Percentiles rank a stretch among this genome's conserved stretches.
phyloP scores from a whole-genome alignment of 1,284 basidiomycete genomes.

The Tilletia indica region DNA sequence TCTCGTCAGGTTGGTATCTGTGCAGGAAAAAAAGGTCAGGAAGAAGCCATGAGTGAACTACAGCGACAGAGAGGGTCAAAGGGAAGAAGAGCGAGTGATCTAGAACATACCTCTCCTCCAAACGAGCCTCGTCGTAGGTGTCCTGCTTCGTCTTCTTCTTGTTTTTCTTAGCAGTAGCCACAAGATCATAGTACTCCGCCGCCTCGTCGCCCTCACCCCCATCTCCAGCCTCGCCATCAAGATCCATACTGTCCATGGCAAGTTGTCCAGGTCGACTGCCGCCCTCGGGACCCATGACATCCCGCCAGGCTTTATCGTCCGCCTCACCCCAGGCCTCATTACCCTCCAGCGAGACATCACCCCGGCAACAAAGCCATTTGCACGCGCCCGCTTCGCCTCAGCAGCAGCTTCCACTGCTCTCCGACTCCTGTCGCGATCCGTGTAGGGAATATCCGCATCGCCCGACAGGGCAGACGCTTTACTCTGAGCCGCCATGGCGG shows the following conservation, averaged over 20 bases:
- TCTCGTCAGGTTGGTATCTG: slow-evolving; percentile 40
- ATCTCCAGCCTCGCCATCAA: slow-evolving; percentile 14
- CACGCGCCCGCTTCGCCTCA: slow-evolving; percentile 35
- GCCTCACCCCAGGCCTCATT: slow-evolving; percentile 46
- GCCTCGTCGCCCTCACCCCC: slow-evolving; percentile 35
- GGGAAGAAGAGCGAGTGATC: background rate
- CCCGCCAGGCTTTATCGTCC: slow-evolving; percentile 51
- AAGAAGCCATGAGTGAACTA: background rate
- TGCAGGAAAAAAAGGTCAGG: background rate
- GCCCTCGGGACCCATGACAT: slow-evolving; percentile 24
- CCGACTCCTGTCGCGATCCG: slow-evolving; percentile 47
- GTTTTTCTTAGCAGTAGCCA: slow-evolving; percentile 34
- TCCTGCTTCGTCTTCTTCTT: slow-evolving; percentile 45
- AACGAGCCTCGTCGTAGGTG: slow-evolving; percentile 46
- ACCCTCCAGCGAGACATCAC: slow-evolving; percentile 24
- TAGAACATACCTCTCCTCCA: slow-evolving; percentile 32
- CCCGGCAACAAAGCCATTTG: slow-evolving; percentile 30
- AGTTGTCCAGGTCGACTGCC: background rate
- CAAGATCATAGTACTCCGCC: slow-evolving; percentile 52
- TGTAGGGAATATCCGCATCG: slow-evolving; percentile 54
- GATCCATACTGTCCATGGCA: background rate
- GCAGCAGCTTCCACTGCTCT: slow-evolving; percentile 43
- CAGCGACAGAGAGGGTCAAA: background rate
- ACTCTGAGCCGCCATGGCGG: slow-evolving; percentile 33
- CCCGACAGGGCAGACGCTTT: slow-evolving; percentile 34